Evolutionary conservation across 108 stramenopile genomes (phyloP).

Genomic region (Pseudonitzschia pungens): DNA sequence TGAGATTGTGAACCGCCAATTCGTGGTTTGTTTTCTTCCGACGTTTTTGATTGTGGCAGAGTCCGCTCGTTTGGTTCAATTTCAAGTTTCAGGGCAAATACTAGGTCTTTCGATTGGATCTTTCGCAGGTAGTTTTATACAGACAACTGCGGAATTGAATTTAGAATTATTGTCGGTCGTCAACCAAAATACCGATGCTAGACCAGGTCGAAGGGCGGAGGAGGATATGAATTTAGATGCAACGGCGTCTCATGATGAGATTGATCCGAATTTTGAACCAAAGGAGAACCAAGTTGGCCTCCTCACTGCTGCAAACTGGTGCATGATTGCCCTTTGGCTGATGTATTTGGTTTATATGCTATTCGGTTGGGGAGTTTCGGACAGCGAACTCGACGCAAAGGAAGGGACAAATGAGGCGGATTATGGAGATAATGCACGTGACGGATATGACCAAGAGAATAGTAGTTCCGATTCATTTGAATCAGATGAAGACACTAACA

Average conservation of each 20-base stretch:
- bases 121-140: slow-evolving; percentile 14
- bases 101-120: slow-evolving; percentile 64
- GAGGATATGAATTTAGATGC: neutral
- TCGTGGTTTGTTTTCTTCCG: slow-evolving; percentile 54
- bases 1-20: slow-evolving; percentile 65
- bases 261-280: neutral
- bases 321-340: slow-evolving; percentile 62
- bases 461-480: slow-evolving; percentile 33
- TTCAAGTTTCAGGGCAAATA: slow-evolving; percentile 56
- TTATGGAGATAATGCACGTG: neutral
- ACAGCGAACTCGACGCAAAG: neutral
- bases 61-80: slow-evolving; percentile 55
- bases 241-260: neutral
- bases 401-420: neutral
- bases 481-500: slow-evolving; percentile 21
- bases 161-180: slow-evolving; percentile 27
- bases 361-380: slow-evolving; percentile 19
- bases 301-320: slow-evolving; percentile 38
- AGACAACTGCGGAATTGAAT: neutral
- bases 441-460: neutral
- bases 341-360: slow-evolving; percentile 31
- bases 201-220: slow-evolving; percentile 15
- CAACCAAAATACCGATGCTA: slow-evolving; percentile 30
- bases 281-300: neutral
- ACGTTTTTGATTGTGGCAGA: slow-evolving; percentile 55